Percentiles rank a stretch among this genome's conserved stretches.
Conservation (phyloP, 139 green algal species). For the Micromonas commoda region DNA sequence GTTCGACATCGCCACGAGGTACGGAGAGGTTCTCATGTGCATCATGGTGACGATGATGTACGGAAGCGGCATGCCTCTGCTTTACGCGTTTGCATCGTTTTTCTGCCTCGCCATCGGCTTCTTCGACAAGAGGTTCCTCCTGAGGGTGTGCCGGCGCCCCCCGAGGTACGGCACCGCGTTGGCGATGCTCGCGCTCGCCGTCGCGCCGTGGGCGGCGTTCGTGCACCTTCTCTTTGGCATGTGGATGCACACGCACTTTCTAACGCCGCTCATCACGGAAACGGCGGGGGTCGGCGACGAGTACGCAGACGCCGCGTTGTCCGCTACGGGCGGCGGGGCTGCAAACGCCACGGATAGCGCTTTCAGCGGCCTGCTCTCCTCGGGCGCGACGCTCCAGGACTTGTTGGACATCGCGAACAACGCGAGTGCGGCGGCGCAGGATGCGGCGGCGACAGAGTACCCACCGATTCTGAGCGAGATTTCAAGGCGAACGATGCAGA, state of each 20-base stretch:
- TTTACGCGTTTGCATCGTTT: neutral
- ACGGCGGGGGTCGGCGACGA: neutral
- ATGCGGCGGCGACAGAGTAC: neutral
- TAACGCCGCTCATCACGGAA: neutral
- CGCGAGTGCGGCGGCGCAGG: neutral
- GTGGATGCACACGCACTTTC: slow-evolving; percentile 27
- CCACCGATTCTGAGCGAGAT: neutral
- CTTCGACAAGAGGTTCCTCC: neutral
- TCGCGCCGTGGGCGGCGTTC: neutral
- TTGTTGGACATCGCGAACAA: neutral
- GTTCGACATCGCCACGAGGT: neutral
- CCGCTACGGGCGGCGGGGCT: neutral
- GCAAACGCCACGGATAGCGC: neutral
- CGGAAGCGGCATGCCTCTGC: slow-evolving; percentile 14
- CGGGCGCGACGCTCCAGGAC: neutral
- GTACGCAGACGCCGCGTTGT: neutral
- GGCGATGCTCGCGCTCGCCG: neutral
- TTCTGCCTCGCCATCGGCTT: neutral
- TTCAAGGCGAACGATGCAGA: neutral
- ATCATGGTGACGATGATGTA: slow-evolving; percentile 17
- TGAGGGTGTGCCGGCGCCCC: neutral
- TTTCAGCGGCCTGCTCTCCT: too few species aligned
- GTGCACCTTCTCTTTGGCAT: slow-evolving; percentile 16
- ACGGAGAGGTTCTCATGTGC: neutral
- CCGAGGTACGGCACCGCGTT: neutral